Base-by-base conservation (phyloP, 371 early-diverging fungal genomes). In the Gilbertella persicaria region DNA sequence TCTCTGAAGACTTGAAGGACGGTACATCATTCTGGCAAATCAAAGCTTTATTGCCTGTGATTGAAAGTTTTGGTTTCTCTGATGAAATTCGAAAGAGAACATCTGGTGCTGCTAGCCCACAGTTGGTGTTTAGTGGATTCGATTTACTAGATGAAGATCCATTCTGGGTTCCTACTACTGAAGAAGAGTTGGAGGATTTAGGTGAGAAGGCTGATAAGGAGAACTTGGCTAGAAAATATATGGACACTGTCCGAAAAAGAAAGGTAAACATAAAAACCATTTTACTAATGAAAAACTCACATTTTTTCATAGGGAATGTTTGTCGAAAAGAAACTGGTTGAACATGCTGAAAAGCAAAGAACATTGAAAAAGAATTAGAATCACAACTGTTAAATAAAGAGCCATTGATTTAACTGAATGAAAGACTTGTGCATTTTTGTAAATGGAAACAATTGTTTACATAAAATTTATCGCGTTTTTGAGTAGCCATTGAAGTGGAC, bases 31-130 rank as follows among this genome's bases (percentile, higher is more conserved):
- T 95, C 68, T 98, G 96, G 74, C 83, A 89, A 42, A 94, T 99
- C 66, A 82, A 82, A 46, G 90, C 97, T 0, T 63, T 82, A 28
- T 55, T 99, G n/a, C 99, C 99, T 19, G 99, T 99, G 2, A 85
- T 95, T 30, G 99, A 99, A 68, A 94, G 95, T 58, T 99, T 99
- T 80, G 99, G 99, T 8, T 98, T 99, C 67, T 88, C 98, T 19
- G 98, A 99, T 65, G 94, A 97, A 61, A 88, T 98, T 35, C 88
- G 98, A 12, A 96, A 91, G 62, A 78, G 90, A 57, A 95, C 97
- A 0, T 91, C 92, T 0, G 99, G 98, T 3, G 93, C 92, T 0
- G 99, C 98, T 10, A 89, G 85, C 49, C 98, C 98, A 2, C 95
- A 96, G 61, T 77, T 99, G 14, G 85, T 98, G 19, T 98, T 96